A percentile compares a stretch with the other conserved stretches of the same genome.
Conservation (phyloP, 2,329 filamentous ascomycete species). For the Trichoderma sp. region DNA sequence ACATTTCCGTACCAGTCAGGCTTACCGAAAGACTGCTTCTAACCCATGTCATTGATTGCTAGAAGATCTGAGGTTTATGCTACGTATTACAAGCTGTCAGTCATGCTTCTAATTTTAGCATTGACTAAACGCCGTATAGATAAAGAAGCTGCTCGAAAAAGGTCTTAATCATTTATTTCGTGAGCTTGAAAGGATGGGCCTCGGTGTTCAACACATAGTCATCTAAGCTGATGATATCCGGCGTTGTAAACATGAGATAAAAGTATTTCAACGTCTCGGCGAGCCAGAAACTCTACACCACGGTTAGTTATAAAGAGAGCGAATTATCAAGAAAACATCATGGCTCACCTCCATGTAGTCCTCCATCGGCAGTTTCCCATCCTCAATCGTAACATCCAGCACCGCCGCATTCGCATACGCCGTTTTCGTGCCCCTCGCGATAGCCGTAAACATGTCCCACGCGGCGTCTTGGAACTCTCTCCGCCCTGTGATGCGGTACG, state of each 20-base stretch:
- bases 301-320: slow-evolving; percentile 35
- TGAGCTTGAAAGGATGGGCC: slow-evolving; percentile 46
- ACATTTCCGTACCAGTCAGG: background rate
- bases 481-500: slow-evolving; percentile 69
- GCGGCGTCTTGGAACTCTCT: slow-evolving; percentile 61
- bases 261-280: slow-evolving; percentile 81
- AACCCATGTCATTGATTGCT: too few relatives aligned
- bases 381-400: slow-evolving; percentile 49
- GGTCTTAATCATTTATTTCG: background rate
- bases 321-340: background rate
- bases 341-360: slow-evolving; percentile 57
- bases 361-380: slow-evolving; percentile 25
- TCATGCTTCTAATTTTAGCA: background rate
- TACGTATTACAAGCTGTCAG: background rate
- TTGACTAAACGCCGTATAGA: background rate
- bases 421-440: slow-evolving; percentile 57
- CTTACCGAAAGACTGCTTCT: background rate
- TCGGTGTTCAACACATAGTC: slow-evolving; percentile 58
- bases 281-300: slow-evolving; percentile 72
- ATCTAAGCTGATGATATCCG: slow-evolving; percentile 55
- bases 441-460: slow-evolving; percentile 67
- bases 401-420: slow-evolving; percentile 61
- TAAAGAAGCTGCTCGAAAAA: background rate
- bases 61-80: background rate
- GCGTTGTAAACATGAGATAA: slow-evolving; percentile 65